These are phyloP conservation scores for Pseudonitzschia delicatissima DNA, from an alignment of 108 stramenopile genomes.

Conservation along the genomic window DNA sequence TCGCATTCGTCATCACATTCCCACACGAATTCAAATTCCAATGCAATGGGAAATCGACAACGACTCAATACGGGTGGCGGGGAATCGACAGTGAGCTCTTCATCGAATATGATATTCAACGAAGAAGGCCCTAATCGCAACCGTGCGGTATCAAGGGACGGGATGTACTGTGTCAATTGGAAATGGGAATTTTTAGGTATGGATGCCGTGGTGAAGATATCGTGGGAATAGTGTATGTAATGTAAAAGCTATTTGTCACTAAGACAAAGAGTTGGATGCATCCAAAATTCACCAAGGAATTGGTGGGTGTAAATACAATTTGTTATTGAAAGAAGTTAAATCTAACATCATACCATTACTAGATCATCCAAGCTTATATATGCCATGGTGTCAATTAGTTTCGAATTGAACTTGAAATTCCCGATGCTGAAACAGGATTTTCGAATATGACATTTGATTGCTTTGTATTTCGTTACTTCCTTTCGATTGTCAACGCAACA, in stretches of 20 bases:
- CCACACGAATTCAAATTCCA: neutral
- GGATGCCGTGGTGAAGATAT: conserved; percentile 9
- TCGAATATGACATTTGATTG: too few species aligned
- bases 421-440: too few species aligned
- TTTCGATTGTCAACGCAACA: too few species aligned
- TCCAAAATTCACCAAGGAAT: too few species aligned
- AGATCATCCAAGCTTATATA: too few species aligned
- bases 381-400: too few species aligned
- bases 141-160: neutral
- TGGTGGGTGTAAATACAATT: neutral
- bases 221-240: neutral
- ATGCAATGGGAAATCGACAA: conserved; percentile 6
- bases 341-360: neutral
- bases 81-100: neutral
- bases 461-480: too few species aligned
- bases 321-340: neutral
- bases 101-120: conserved; percentile 4
- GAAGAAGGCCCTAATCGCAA: neutral
- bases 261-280: too few species aligned
- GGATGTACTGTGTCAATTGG: conserved; percentile 12
- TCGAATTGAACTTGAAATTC: too few species aligned
- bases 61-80: neutral
- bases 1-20: neutral
- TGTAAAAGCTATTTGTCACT: too few species aligned
- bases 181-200: conserved; percentile 13